These are phyloP conservation scores for Cocos nucifera DNA, from an alignment of 176 grass and related monocot genomes.

Conservation along the genomic window DNA sequence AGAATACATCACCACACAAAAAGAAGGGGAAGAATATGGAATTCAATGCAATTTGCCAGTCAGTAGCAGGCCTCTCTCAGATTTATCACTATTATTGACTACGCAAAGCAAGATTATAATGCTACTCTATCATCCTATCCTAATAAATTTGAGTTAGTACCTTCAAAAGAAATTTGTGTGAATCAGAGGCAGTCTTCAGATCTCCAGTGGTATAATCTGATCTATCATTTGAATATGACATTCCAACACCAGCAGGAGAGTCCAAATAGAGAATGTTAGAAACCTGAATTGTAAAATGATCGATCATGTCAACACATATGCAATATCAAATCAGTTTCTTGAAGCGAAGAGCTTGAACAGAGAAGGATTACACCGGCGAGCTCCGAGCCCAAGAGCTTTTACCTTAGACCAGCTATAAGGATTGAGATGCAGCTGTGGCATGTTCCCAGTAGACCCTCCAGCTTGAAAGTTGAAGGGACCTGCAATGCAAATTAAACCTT, in stretches of 20 bases:
- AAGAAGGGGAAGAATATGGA: too few relatives aligned
- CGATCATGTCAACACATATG: neutral
- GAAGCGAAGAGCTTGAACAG: neutral
- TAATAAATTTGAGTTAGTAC: constrained; percentile 18
- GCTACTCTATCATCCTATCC: too few relatives aligned
- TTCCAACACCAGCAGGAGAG: constrained; percentile 82
- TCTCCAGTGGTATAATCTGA: constrained; percentile 83
- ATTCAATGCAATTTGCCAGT: too few relatives aligned
- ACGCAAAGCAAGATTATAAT: too few relatives aligned
- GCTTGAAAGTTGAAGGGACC: constrained; percentile 85
- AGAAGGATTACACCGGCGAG: neutral
- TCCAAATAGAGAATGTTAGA: constrained; percentile 94
- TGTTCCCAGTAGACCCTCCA: constrained; percentile 21
- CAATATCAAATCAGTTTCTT: constrained; percentile 9
- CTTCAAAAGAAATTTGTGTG: constrained; percentile 84
- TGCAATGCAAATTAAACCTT: constrained; percentile 16
- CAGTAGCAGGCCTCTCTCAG: too few relatives aligned
- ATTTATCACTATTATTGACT: too few relatives aligned
- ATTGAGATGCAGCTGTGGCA: constrained; percentile 85
- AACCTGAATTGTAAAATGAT: constrained; percentile 35
- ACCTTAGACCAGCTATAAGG: constrained; percentile 94
- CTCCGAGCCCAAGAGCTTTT: neutral
- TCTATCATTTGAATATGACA: constrained; percentile 57
- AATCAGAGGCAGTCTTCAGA: constrained; percentile 80
- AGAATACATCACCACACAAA: too few relatives aligned